Percentiles rank a stretch among this genome's conserved stretches.
These are phyloP conservation scores for Cutaneotrichosporon daszewskae DNA, from an alignment of 1,284 basidiomycete species.

Conservation along the genomic window DNA sequence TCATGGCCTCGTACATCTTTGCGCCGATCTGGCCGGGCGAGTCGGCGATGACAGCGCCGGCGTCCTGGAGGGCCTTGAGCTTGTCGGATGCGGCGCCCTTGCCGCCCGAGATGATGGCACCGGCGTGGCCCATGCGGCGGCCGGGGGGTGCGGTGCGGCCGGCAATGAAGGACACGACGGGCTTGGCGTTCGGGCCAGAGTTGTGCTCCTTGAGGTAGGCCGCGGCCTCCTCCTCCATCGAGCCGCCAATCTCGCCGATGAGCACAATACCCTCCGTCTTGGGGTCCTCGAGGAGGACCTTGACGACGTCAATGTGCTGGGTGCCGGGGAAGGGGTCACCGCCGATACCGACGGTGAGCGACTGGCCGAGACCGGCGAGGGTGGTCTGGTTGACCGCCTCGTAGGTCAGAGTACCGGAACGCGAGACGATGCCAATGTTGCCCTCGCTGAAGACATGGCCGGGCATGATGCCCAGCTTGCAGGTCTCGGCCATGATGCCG, in stretches of 20 bases:
- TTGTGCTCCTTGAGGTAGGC: conserved; percentile 92
- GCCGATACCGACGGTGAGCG: conserved; percentile 94
- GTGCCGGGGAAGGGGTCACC: conserved; percentile 91
- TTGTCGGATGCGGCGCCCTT: conserved; percentile 97
- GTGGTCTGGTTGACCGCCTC: conserved; percentile 64
- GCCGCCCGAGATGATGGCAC: conserved; percentile 95
- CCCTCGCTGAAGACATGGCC: conserved; percentile 96
- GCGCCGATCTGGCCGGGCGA: conserved; percentile 91
- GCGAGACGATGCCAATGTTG: conserved; percentile 92
- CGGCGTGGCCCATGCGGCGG: conserved; percentile 96
- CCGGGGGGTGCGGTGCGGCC: conserved; percentile 96
- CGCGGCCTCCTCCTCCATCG: conserved; percentile 99
- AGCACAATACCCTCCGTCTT: conserved; percentile 92
- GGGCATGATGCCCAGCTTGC: conserved; percentile 99
- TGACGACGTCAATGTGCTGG: conserved; percentile 91
- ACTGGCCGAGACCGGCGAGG: conserved; percentile 90
- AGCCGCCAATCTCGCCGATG: conserved; percentile 98
- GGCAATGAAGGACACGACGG: conserved; percentile 96
- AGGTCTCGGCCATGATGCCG: conserved; percentile 92
- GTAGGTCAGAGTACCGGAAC: conserved; percentile 70
- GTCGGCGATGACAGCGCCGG: conserved; percentile 89
- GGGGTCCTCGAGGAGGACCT: conserved; percentile 90
- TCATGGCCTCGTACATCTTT: conserved; percentile 84
- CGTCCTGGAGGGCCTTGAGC: conserved; percentile 85
- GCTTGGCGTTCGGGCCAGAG: conserved; percentile 83